Percentiles rank a stretch among this genome's conserved stretches.
Evolutionary conservation across 2,329 filamentous ascomycete genomes (phyloP).

Genomic region (Madurella mycetomatis): DNA sequence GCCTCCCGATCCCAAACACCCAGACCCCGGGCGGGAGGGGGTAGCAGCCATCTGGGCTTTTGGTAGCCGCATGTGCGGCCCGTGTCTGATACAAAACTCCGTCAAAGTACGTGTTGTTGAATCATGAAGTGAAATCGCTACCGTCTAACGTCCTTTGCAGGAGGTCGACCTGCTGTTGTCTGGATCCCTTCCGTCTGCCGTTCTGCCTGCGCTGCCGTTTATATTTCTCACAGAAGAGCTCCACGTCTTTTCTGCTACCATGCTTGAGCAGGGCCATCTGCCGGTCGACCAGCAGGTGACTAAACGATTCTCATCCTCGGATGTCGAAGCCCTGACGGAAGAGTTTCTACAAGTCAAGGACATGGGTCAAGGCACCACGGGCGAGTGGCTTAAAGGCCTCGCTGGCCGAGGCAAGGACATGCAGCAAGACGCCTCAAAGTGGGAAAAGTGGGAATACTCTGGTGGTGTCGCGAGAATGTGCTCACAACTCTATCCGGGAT

Average conservation of each 20-base stretch:
- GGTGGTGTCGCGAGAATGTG: constrained; percentile 40
- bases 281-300: constrained; percentile 48
- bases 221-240: constrained; percentile 59
- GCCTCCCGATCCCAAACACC: constrained; percentile 46
- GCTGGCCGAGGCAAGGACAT: constrained; percentile 56
- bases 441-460: constrained; percentile 66
- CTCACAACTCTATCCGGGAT: constrained; percentile 21
- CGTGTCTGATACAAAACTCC: constrained; percentile 57
- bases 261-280: constrained; percentile 49
- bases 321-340: constrained; percentile 58
- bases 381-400: constrained; percentile 78
- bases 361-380: constrained; percentile 63
- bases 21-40: constrained; percentile 57
- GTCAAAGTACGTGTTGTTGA: constrained; percentile 53
- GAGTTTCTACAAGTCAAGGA: constrained; percentile 60
- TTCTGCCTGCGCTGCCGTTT: constrained; percentile 66
- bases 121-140: constrained; percentile 1
- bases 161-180: constrained; percentile 67
- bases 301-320: constrained; percentile 61
- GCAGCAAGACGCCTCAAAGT: constrained; percentile 60
- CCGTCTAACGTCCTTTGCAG: constrained; percentile 40
- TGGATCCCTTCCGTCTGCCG: constrained; percentile 51
- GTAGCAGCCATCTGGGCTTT: constrained; percentile 69
- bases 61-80: constrained; percentile 59
- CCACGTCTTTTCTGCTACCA: constrained; percentile 54